Base-by-base conservation (phyloP, 805 yeast species). In the Candida gorgasii region DNA sequence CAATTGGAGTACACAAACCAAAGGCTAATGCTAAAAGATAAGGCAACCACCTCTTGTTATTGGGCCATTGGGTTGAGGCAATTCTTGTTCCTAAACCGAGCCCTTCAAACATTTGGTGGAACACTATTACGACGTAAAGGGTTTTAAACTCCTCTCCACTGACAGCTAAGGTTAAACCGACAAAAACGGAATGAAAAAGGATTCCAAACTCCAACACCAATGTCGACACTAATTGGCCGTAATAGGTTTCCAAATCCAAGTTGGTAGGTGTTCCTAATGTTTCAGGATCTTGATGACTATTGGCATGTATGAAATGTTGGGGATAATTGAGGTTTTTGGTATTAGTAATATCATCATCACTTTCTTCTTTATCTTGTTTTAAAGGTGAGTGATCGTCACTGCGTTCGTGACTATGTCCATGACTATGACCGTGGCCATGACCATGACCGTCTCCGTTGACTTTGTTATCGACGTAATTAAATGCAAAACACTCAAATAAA, bases 21-120 rank as follows among this genome's bases (percentile, higher is more conserved):
- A 69, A 83, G 7, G 63, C 77, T 1, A 61, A 12, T n/a, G 77
- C 76, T 48, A 79, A 60, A 0, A 76, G n/a, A 79, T 83, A 79
- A 13, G 88, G 88, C 0, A 83, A 75, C 50, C 55, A 65, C 48
- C 71, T 66, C 30, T 60, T 62, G 32, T 50, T 48, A 24, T 50
- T 52, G 4, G 69, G 68, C 74, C 74, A 69, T 15, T 48, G 40
- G 2, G 69, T 62, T 11, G 59, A 51, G 4, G 74, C 72, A 40
- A 69, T 62, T 61, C 95, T 78, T 7, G 92, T 76, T 17, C 95
- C 95, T 50, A 88, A 69, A 45, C 95, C 96, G 37, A 88, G 71
- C 38, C 95, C 96, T 65, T 87, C 96, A 57, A 87, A 87, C 70
- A 82, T 72, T 63, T 87, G 96, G 59, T 88, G 89, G 72, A 79